Evolutionary conservation across 805 yeast genomes (phyloP).

Genomic region (Saturnispora quitensis): DNA sequence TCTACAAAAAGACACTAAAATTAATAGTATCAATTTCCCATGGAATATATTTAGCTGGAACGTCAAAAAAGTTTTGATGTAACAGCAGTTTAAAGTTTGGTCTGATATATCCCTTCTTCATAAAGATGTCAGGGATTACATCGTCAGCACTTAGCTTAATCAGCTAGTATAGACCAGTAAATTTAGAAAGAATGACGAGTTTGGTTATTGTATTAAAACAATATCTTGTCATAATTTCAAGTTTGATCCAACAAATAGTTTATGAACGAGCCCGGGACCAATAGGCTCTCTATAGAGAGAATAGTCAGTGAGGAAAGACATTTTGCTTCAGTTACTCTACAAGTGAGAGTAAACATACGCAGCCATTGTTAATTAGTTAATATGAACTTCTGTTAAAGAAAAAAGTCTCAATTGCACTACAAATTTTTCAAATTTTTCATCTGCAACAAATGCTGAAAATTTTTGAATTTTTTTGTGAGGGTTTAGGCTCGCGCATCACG

Average conservation of each 20-base stretch:
- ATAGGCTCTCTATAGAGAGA: slow-evolving; percentile 1
- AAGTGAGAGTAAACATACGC: slow-evolving; percentile 14
- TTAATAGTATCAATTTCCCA: slow-evolving; percentile 22
- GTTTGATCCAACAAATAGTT: slow-evolving; percentile 16
- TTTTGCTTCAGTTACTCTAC: background rate
- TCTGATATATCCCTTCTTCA: background rate
- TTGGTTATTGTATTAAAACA: background rate
- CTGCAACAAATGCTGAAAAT: background rate
- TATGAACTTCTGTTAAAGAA: slow-evolving; percentile 2
- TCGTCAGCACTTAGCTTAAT: background rate
- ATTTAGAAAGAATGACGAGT: slow-evolving; percentile 29
- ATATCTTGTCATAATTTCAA: slow-evolving; percentile 28
- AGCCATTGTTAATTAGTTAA: slow-evolving; percentile 17
- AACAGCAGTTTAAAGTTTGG: slow-evolving; percentile 1
- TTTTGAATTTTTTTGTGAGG: background rate
- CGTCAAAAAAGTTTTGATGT: slow-evolving; percentile 4
- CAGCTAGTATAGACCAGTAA: slow-evolving; percentile 14
- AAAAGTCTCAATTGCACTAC: background rate
- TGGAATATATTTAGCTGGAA: slow-evolving; percentile 28
- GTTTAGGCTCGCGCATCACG: background rate
- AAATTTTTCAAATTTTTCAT: background rate
- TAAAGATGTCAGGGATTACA: slow-evolving; percentile 18
- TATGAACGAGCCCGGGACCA: slow-evolving; percentile 10
- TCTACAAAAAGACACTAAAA: slow-evolving; percentile 5
- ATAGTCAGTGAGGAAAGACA: background rate